A percentile compares a stretch with the other conserved stretches of the same genome.
phyloP scores from a whole-genome alignment of 805 yeast species.

The Cyberlindnera galapagoensis region DNA sequence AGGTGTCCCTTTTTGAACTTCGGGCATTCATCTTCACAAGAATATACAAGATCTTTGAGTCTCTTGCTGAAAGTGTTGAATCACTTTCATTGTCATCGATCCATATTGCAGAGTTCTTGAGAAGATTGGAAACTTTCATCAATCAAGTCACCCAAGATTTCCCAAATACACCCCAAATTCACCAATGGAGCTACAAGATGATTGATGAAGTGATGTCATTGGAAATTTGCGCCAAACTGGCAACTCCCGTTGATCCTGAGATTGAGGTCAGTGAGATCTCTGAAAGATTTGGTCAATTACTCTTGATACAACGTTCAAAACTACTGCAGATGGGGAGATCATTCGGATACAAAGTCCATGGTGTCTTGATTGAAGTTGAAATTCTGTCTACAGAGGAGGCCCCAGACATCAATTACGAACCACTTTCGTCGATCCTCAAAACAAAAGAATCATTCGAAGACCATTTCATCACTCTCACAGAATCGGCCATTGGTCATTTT shows the following conservation, averaged over 20 bases:
- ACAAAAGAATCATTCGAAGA: conserved; percentile 31
- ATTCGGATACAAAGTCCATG: conserved; percentile 26
- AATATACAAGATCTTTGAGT: conserved; percentile 30
- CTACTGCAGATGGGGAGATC: conserved; percentile 29
- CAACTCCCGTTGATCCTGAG: conserved; percentile 16
- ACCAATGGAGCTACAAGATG: conserved; percentile 36
- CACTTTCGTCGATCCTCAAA: conserved; percentile 21
- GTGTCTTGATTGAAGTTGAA: conserved; percentile 21
- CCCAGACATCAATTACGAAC: conserved; percentile 8
- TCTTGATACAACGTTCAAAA: conserved; percentile 40
- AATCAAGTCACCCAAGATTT: conserved; percentile 27
- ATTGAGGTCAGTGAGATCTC: conserved; percentile 22
- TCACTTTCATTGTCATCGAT: conserved; percentile 37
- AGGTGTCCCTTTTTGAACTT: conserved; percentile 9
- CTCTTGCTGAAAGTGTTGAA: conserved; percentile 30
- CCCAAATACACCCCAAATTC: conserved; percentile 21
- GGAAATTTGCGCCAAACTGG: conserved; percentile 14
- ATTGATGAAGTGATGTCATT: conserved; percentile 35
- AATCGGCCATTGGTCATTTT: conserved; percentile 46
- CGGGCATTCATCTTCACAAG: conserved; percentile 30
- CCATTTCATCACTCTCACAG: conserved; percentile 48
- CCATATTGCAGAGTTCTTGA: conserved; percentile 33
- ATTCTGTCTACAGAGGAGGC: background rate
- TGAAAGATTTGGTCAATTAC: conserved; percentile 44
- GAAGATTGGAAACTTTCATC: conserved; percentile 29